Evolutionary conservation across 2,329 filamentous ascomycete species (phyloP).

Genomic region (Apiospora sp.): DNA sequence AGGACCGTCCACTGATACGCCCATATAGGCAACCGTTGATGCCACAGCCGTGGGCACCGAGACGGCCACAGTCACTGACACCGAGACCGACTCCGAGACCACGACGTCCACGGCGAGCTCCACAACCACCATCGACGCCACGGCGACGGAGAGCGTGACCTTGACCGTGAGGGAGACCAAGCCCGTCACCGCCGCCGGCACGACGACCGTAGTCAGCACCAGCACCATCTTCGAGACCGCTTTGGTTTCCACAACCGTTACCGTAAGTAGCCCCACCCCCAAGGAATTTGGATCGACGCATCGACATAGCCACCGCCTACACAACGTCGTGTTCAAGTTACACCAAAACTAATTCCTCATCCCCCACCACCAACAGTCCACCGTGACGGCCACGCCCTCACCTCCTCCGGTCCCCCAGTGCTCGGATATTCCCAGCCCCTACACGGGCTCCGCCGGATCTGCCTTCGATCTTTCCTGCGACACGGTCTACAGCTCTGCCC

Average conservation of each 20-base stretch:
- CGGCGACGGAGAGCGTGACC: constrained; percentile 21
- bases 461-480: no score
- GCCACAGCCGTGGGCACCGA: not conserved
- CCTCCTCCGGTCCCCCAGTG: no score
- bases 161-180: not conserved
- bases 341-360: not conserved
- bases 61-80: not conserved
- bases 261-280: not conserved
- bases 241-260: not conserved
- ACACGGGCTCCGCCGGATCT: no score
- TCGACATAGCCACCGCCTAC: no score
- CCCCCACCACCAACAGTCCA: not conserved
- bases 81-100: not conserved
- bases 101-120: not conserved
- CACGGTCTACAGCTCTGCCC: no score
- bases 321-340: no score
- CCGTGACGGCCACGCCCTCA: not conserved
- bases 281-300: no score
- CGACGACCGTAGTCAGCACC: not conserved
- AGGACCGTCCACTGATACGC: not conserved
- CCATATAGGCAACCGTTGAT: not conserved
- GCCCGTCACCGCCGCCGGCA: not conserved
- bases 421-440: no score
- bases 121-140: constrained; percentile 17
- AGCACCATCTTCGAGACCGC: not conserved